Percentiles rank a stretch among this genome's conserved stretches.
Conservation (phyloP, 2,329 filamentous ascomycete species). For the Arthrobotrys musiformis region DNA sequence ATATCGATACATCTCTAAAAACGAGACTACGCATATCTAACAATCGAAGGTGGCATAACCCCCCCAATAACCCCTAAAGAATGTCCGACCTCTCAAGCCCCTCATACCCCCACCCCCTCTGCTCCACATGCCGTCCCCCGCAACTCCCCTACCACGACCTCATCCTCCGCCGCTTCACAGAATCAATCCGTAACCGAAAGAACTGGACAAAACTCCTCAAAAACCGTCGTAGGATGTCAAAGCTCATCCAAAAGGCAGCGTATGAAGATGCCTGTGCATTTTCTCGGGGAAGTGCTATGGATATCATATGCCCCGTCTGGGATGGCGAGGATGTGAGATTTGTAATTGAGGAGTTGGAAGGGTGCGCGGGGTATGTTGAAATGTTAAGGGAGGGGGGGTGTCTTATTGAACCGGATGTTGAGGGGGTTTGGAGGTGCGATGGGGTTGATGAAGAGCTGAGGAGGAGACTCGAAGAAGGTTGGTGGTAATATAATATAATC, state of each 20-base stretch:
- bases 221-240: too few species aligned
- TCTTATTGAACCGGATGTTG: conserved; percentile 24
- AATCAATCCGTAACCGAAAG: too few species aligned
- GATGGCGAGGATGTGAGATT: not conserved
- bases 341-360: not conserved
- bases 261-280: not conserved
- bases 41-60: too few species aligned
- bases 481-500: not conserved
- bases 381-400: not conserved
- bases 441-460: conserved; percentile 18
- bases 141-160: too few species aligned
- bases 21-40: too few species aligned
- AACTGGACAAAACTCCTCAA: too few species aligned
- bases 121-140: too few species aligned
- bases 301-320: not conserved
- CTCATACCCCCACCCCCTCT: too few species aligned
- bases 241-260: not conserved
- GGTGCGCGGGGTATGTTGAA: not conserved
- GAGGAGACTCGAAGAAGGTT: conserved; percentile 12
- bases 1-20: too few species aligned
- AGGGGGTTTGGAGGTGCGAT: conserved; percentile 28
- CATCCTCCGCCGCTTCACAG: too few species aligned
- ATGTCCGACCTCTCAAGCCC: too few species aligned
- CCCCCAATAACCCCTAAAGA: too few species aligned
- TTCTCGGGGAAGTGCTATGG: not conserved